Evolutionary conservation across 768 basidiomycete genomes (phyloP).

Genomic region (Kwoniella heveanensis): DNA sequence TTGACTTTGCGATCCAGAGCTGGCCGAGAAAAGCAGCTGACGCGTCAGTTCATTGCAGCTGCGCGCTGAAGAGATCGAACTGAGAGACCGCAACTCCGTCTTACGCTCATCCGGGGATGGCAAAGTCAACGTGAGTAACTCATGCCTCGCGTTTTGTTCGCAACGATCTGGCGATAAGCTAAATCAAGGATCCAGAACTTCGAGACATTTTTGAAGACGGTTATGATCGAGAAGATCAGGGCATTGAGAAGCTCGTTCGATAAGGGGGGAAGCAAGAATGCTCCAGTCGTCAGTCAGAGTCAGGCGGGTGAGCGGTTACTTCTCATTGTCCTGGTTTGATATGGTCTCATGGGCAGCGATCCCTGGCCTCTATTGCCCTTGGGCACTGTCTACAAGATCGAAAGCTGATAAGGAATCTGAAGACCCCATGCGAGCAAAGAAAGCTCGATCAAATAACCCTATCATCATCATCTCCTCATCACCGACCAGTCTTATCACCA

Average conservation of each 20-base stretch:
- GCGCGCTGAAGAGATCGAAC: slow-evolving; percentile 51
- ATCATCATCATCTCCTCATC: slow-evolving; percentile 98
- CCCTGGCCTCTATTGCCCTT: no score
- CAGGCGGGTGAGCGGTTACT: slow-evolving; percentile 11
- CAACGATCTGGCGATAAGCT: background rate
- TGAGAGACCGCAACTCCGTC: slow-evolving; percentile 76
- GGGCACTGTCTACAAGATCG: background rate
- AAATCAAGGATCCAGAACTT: slow-evolving; percentile 82
- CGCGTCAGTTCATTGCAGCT: slow-evolving; percentile 57
- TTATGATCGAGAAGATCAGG: slow-evolving; percentile 77
- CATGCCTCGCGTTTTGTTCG: no score
- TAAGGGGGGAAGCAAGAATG: slow-evolving; percentile 15
- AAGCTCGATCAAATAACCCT: slow-evolving; percentile 72
- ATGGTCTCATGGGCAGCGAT: no score
- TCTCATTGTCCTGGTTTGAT: no score
- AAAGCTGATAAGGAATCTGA: background rate
- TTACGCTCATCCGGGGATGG: slow-evolving; percentile 65
- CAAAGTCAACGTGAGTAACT: slow-evolving; percentile 72
- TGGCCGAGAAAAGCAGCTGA: background rate
- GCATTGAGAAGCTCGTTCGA: slow-evolving; percentile 61
- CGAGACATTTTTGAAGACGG: slow-evolving; percentile 63
- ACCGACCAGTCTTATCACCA: slow-evolving; percentile 90
- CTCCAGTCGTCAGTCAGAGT: slow-evolving; percentile 6
- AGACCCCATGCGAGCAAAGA: slow-evolving; percentile 44
- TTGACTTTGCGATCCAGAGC: no score